Conservation (phyloP, 345 rosid species). For the Syzygium oleosum region DNA sequence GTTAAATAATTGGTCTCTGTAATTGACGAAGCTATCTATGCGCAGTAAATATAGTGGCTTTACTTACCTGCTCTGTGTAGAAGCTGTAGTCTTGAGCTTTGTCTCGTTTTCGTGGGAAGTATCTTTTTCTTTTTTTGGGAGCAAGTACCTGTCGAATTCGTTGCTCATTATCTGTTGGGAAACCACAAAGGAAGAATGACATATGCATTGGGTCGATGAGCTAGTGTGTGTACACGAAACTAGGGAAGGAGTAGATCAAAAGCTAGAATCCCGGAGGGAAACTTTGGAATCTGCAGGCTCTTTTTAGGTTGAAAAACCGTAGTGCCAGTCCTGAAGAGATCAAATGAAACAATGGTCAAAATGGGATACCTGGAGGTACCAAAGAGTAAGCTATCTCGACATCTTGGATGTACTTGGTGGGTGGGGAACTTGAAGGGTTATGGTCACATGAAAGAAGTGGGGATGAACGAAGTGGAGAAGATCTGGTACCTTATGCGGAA, state of each 20-base stretch:
- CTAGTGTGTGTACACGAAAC: neutral
- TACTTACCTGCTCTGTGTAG: neutral
- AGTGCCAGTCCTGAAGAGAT: neutral
- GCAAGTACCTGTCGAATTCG: neutral
- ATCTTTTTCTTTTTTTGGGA: neutral
- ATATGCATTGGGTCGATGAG: neutral
- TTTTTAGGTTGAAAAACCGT: neutral
- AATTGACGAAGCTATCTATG: neutral
- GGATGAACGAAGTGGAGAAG: neutral
- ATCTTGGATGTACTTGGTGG: neutral
- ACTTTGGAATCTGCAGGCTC: neutral
- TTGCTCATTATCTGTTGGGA: neutral
- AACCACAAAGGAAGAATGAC: neutral
- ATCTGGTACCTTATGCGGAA: neutral
- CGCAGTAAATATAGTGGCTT: neutral
- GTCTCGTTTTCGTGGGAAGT: neutral
- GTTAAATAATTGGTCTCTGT: neutral
- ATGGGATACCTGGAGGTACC: neutral
- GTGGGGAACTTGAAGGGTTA: neutral
- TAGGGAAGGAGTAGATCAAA: neutral
- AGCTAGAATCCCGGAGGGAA: neutral
- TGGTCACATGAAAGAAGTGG: neutral
- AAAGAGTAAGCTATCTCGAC: neutral
- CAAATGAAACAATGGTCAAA: neutral
- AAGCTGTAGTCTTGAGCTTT: neutral